Conservation (phyloP, 306 rosid genomes). For the Prunus salicina region DNA sequence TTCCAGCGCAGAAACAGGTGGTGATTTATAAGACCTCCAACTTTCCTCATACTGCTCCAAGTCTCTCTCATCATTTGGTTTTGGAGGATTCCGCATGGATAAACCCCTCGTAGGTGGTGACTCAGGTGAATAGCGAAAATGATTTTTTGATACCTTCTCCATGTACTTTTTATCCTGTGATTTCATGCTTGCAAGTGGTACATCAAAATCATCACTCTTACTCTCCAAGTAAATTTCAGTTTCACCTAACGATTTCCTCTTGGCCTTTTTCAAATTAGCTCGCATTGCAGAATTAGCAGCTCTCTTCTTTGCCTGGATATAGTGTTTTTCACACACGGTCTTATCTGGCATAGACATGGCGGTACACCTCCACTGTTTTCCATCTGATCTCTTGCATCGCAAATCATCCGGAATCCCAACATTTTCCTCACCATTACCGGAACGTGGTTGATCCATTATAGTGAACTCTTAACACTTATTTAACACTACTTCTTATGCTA, state of each 20-base stretch:
- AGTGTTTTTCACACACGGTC: constrained; percentile 96
- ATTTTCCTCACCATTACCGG: constrained; percentile 65
- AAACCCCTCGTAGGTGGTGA: constrained; percentile 34
- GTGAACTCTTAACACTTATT: neutral
- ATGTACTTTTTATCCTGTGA: constrained; percentile 47
- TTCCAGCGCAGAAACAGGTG: constrained; percentile 48
- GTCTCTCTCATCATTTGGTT: constrained; percentile 40
- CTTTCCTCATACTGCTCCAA: constrained; percentile 50
- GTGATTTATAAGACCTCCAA: constrained; percentile 52
- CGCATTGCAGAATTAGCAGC: constrained; percentile 98
- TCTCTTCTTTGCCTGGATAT: constrained; percentile 94
- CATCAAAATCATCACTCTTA: constrained; percentile 73
- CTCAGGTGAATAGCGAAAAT: constrained; percentile 58
- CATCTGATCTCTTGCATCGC: constrained; percentile 96
- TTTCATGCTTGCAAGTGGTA: constrained; percentile 39
- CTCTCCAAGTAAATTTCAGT: constrained; percentile 60
- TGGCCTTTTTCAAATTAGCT: constrained; percentile 87
- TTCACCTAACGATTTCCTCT: constrained; percentile 65
- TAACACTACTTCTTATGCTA: neutral
- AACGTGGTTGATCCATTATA: constrained; percentile 58
- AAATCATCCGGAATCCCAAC: constrained; percentile 88
- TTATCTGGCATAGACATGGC: constrained; percentile 99
- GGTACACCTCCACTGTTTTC: constrained; percentile 98
- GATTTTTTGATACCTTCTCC: constrained; percentile 60
- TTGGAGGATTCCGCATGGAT: constrained; percentile 25